Base-by-base conservation (phyloP, 768 basidiomycete species). In the Lactifluus piperatus region DNA sequence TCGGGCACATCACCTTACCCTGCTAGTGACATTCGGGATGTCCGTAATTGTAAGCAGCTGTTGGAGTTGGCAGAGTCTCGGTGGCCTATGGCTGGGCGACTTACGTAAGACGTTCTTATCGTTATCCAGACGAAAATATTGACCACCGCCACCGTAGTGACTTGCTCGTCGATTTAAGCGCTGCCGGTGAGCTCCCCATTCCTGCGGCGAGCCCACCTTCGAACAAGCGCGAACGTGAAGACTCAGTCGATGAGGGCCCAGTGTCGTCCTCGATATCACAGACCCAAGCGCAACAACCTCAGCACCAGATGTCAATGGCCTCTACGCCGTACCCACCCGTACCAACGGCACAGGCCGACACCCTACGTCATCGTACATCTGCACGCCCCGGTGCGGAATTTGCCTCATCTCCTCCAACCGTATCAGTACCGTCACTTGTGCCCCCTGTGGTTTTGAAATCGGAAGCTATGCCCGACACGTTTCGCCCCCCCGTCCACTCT, bases 1-100 rank as follows among this genome's bases (percentile, higher is more conserved):
- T 71, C 71, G 29, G 75, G 81, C 7, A 60, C 74, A 18, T 65
- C 67, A 5, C 68, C 66, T 8, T 79, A 82, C 57, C 65, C 76
- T 0, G 66, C 68, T 9, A 71, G 73, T 51, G 79, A 82, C 49
- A 75, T 81, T 68, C 69, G 70, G 20, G 81, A 84, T 60, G 77
- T 84, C 22, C 71, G 76, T 55, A 75, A 75, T 55, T 82, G 80
- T 63, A 73, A 82, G 68, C 66, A 71, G 26, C 16, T 68, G 37
- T 44, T 68, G 6, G 54, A 63, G 20, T 2, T 24, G 7, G 56
- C 60, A 20, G 66, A 68, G 34, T 27, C 49, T 47, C 46, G 66
- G 34, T 66, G 61, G 63, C 13, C 48, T 9, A 37, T 62, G 44
- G 63, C 63, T 5, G 63, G 63, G 27, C 52, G 63, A 22, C 56